Evolutionary conservation across 768 basidiomycete species (phyloP).

Genomic region (Podaxis sp.): DNA sequence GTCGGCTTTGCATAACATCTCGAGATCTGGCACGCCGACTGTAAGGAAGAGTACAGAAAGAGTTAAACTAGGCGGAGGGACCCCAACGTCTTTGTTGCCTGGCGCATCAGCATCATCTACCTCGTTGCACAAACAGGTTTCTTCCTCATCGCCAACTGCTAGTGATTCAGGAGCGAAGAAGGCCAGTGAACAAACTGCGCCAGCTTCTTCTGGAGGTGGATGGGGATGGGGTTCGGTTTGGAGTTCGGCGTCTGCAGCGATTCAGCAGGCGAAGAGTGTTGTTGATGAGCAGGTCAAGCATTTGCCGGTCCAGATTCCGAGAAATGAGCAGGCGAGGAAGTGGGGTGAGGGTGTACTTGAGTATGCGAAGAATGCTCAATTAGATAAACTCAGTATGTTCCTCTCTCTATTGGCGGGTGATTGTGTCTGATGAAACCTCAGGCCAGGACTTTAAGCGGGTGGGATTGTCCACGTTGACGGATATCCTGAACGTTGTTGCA

Average conservation of each 20-base stretch:
- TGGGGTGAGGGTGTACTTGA: constrained; percentile 85
- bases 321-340: constrained; percentile 84
- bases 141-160: constrained; percentile 10
- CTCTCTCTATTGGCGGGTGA: background rate
- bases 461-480: constrained; percentile 84
- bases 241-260: constrained; percentile 80
- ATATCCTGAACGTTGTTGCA: constrained; percentile 93
- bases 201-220: constrained; percentile 25
- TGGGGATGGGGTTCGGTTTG: constrained; percentile 93
- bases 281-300: constrained; percentile 95
- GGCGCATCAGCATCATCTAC: constrained; percentile 43
- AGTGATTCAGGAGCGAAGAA: constrained; percentile 23
- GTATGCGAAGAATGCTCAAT: constrained; percentile 85
- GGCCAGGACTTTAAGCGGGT: constrained; percentile 89
- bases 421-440: constrained; percentile 25
- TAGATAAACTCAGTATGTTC: constrained; percentile 82
- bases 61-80: constrained; percentile 59
- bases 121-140: constrained; percentile 27
- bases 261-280: constrained; percentile 82
- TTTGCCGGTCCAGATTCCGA: constrained; percentile 45
- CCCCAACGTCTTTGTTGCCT: constrained; percentile 33
- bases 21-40: constrained; percentile 68
- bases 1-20: constrained; percentile 40
- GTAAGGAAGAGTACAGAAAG: constrained; percentile 76
- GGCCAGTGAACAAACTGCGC: constrained; percentile 22